A percentile compares a stretch with the other conserved stretches of the same genome.
Evolutionary conservation across 2,329 filamentous ascomycete genomes (phyloP).

Genomic region (Fusarium luffae): DNA sequence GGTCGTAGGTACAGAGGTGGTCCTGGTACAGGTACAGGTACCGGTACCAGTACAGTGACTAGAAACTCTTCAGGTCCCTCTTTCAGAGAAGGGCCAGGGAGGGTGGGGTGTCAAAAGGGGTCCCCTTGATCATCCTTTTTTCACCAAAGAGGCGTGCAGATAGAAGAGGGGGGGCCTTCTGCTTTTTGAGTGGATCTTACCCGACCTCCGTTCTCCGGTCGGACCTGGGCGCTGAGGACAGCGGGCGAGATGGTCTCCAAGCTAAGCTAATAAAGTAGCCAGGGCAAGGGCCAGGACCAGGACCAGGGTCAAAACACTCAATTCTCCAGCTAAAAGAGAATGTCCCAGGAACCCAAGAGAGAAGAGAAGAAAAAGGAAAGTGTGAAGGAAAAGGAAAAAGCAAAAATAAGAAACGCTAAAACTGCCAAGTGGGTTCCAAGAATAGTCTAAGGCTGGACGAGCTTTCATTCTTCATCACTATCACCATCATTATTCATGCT

Average conservation of each 20-base stretch:
- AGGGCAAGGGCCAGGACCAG: conserved; percentile 20
- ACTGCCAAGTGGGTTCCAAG: background rate
- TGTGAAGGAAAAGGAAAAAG: background rate
- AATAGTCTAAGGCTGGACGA: background rate
- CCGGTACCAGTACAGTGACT: conserved; percentile 10
- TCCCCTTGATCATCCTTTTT: background rate
- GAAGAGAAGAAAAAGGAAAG: background rate
- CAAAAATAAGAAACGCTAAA: background rate
- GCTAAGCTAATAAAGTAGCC: conserved; percentile 20
- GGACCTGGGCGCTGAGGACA: conserved; percentile 42
- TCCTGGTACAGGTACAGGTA: conserved; percentile 23
- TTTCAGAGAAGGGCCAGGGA: background rate
- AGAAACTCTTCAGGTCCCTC: background rate
- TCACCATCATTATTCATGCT: background rate
- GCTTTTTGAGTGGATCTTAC: conserved; percentile 20
- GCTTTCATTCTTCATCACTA: background rate
- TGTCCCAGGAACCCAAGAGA: background rate
- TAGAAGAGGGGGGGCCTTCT: background rate
- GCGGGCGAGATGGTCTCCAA: conserved; percentile 28
- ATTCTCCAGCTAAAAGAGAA: conserved; percentile 12
- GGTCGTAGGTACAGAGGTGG: background rate
- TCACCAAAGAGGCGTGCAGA: conserved; percentile 6
- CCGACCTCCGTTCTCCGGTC: conserved; percentile 28
- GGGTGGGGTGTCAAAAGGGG: conserved; percentile 33
- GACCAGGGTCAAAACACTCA: conserved; percentile 18